Conservation (phyloP, 257 asterid species). For the Rubia yunnanensis region DNA sequence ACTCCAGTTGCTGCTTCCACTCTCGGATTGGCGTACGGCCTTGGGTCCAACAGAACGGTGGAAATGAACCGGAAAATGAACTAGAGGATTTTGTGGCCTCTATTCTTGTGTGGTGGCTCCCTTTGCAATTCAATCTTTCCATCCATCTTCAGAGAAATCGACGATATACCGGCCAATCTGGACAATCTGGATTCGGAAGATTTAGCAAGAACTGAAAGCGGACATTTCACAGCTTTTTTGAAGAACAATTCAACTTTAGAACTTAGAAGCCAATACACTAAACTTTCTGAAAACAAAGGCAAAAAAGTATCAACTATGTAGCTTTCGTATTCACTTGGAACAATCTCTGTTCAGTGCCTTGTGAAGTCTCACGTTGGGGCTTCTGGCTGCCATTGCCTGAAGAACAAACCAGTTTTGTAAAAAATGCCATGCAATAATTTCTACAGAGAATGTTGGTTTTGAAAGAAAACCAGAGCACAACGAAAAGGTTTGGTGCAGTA, state of each 20-base stretch:
- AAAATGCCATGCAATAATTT: slow-evolving; percentile 4
- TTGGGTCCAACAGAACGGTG: too few relatives aligned
- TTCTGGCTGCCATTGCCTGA: slow-evolving; percentile 98
- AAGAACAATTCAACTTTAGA: slow-evolving; percentile 3
- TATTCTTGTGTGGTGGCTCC: too few relatives aligned
- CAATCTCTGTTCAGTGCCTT: slow-evolving; percentile 58
- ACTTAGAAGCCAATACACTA: not conserved
- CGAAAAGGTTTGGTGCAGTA: too few relatives aligned
- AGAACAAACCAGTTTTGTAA: slow-evolving; percentile 4
- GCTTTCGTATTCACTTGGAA: slow-evolving; percentile 35
- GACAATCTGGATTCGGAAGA: slow-evolving; percentile 54
- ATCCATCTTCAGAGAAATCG: slow-evolving; percentile 42
- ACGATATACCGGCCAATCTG: slow-evolving; percentile 45
- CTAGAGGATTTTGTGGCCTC: too few relatives aligned
- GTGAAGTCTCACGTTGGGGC: slow-evolving; percentile 72
- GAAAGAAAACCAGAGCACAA: too few relatives aligned
- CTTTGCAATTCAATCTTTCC: too few relatives aligned
- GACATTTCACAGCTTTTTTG: slow-evolving; percentile 67
- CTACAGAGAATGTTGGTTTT: too few relatives aligned
- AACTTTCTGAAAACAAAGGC: not conserved
- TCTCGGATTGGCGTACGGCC: too few relatives aligned
- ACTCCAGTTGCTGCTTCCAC: too few relatives aligned
- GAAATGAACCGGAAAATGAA: too few relatives aligned
- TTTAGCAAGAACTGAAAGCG: slow-evolving; percentile 83
- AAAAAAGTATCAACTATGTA: too few relatives aligned